Evolutionary conservation across 371 early-diverging fungal genomes (phyloP).

Genomic region (Scutellospora calospora): DNA sequence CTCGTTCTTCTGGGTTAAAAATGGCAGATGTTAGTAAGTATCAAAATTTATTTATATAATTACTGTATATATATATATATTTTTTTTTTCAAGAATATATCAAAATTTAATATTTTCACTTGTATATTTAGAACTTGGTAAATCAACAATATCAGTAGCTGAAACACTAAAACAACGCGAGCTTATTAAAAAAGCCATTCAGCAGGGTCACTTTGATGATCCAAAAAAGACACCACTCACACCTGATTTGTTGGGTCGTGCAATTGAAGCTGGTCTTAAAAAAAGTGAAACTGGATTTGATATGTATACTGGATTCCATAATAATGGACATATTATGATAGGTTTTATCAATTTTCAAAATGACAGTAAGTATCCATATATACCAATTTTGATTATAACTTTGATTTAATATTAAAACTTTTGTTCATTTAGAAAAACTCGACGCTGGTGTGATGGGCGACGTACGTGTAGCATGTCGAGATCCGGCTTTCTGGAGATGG

Average conservation of each 20-base stretch:
- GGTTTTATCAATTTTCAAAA: not conserved
- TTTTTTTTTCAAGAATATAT: not conserved
- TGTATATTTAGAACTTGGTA: not conserved
- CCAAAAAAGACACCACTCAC: not conserved
- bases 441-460: not conserved
- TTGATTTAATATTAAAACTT: not conserved
- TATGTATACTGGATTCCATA: not conserved
- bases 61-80: no score
- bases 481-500: slow-evolving; percentile 24
- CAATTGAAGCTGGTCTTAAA: not conserved
- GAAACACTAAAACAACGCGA: not conserved
- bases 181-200: not conserved
- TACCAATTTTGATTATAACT: not conserved
- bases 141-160: not conserved
- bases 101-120: not conserved
- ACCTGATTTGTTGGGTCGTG: not conserved
- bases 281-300: no score
- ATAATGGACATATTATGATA: not conserved
- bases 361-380: not conserved
- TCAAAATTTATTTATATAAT: no score
- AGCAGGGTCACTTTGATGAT: not conserved
- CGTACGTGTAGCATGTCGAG: not conserved
- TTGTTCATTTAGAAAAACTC: not conserved
- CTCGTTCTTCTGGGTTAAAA: not conserved
- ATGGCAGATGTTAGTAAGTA: not conserved